Evolutionary conservation across 176 grass and related monocot species (phyloP).

Genomic region (Oropetium thomaeum): DNA sequence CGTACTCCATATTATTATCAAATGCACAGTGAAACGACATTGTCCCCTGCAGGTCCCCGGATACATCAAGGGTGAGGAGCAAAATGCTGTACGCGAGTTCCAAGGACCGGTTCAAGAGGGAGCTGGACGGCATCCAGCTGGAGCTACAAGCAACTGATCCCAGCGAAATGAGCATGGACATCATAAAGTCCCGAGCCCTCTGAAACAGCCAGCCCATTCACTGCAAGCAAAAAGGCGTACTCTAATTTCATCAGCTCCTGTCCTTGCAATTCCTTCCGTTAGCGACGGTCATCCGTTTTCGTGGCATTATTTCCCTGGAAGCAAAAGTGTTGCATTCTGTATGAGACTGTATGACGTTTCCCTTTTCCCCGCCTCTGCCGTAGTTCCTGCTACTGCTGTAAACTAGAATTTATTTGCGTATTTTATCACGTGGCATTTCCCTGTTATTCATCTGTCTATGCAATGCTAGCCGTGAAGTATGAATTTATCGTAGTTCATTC

Average conservation of each 20-base stretch:
- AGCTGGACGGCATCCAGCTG: constrained; percentile 92
- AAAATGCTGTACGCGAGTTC: constrained; percentile 97
- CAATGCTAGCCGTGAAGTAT: constrained; percentile 33
- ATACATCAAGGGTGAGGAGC: constrained; percentile 75
- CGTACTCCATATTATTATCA: not conserved
- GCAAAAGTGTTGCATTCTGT: constrained; percentile 41
- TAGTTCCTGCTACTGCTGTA: constrained; percentile 53
- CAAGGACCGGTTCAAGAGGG: constrained; percentile 96
- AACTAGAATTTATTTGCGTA: constrained; percentile 48
- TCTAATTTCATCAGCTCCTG: constrained; percentile 28
- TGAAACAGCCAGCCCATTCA: constrained; percentile 25
- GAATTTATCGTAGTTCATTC: constrained; percentile 35
- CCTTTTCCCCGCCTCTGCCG: not conserved
- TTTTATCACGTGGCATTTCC: constrained; percentile 9
- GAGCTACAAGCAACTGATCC: constrained; percentile 95
- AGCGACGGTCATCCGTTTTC: constrained; percentile 32
- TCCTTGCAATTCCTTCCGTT: constrained; percentile 18
- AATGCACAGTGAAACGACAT: not conserved
- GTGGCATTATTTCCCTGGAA: constrained; percentile 50
- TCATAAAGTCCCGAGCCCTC: constrained; percentile 80
- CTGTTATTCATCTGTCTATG: constrained; percentile 15
- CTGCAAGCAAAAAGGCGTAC: constrained; percentile 26
- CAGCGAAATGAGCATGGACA: constrained; percentile 97
- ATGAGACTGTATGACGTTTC: constrained; percentile 47
- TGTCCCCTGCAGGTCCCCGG: constrained; percentile 61